A percentile compares a stretch with the other conserved stretches of the same genome.
These are phyloP conservation scores for Saccharomycopsis capsularis DNA, from an alignment of 805 yeast genomes.

Conservation along the genomic window DNA sequence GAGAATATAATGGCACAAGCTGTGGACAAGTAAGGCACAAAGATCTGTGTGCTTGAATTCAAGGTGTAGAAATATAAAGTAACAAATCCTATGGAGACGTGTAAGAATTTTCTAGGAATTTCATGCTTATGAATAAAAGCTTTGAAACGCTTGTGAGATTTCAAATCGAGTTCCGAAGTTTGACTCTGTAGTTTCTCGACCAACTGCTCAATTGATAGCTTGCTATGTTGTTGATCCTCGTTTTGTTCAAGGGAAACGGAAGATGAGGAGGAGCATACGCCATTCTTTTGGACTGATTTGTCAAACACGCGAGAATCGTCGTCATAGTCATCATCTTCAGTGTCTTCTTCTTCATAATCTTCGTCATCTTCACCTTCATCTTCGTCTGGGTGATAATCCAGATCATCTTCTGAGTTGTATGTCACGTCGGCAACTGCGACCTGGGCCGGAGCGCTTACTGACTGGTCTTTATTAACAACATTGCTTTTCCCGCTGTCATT, in stretches of 20 bases:
- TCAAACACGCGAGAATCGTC: slow-evolving; percentile 13
- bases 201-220: not conserved
- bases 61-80: slow-evolving; percentile 65
- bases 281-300: slow-evolving; percentile 8
- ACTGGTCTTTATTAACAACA: not conserved
- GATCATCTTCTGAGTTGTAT: slow-evolving; percentile 19
- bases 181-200: slow-evolving; percentile 26
- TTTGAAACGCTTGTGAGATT: slow-evolving; percentile 39
- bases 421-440: slow-evolving; percentile 5
- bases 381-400: slow-evolving; percentile 18
- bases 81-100: slow-evolving; percentile 80
- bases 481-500: no score
- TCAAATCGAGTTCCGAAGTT: slow-evolving; percentile 24
- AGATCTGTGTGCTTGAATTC: slow-evolving; percentile 48
- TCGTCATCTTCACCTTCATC: slow-evolving; percentile 12
- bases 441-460: not conserved
- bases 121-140: slow-evolving; percentile 71
- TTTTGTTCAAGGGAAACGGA: slow-evolving; percentile 13
- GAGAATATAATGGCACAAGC: slow-evolving; percentile 51
- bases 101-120: slow-evolving; percentile 80
- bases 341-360: slow-evolving; percentile 12
- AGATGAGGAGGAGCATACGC: slow-evolving; percentile 17
- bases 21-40: slow-evolving; percentile 52
- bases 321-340: slow-evolving; percentile 8
- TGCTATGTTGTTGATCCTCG: slow-evolving; percentile 18